Evolutionary conservation across 1,284 basidiomycete genomes (phyloP).

Genomic region (Rhodofomes roseus): DNA sequence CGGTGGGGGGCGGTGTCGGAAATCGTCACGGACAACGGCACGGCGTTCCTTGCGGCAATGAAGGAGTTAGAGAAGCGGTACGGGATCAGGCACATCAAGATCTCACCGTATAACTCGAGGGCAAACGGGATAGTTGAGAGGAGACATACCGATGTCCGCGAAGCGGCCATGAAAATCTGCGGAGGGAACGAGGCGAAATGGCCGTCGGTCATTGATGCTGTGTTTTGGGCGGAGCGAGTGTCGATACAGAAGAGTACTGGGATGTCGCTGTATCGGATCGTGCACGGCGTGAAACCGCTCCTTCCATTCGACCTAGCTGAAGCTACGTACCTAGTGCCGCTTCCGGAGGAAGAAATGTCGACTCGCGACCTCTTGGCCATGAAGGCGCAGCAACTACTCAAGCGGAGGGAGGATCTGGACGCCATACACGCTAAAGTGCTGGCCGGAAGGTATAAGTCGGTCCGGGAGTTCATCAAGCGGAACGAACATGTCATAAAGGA

Average conservation of each 20-base stretch:
- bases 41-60: constrained; percentile 28
- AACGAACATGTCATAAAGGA: too few relatives aligned
- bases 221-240: constrained; percentile 39
- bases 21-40: constrained; percentile 24
- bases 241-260: constrained; percentile 27
- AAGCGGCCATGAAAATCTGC: constrained; percentile 33
- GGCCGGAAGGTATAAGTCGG: background rate
- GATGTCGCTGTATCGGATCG: constrained; percentile 30
- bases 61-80: constrained; percentile 29
- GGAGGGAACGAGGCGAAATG: constrained; percentile 30
- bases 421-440: background rate
- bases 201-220: constrained; percentile 20
- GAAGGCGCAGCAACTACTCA: background rate
- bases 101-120: constrained; percentile 41
- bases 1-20: constrained; percentile 18
- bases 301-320: background rate
- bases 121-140: constrained; percentile 37
- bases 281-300: background rate
- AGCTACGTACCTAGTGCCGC: background rate
- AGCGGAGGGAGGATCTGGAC: background rate
- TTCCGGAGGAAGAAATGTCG: background rate
- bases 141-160: constrained; percentile 30
- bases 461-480: too few relatives aligned
- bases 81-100: constrained; percentile 34
- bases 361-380: too few relatives aligned